Evolutionary conservation across 371 early-diverging fungal species (phyloP).

Genomic region (Lichtheimia ramosa): DNA sequence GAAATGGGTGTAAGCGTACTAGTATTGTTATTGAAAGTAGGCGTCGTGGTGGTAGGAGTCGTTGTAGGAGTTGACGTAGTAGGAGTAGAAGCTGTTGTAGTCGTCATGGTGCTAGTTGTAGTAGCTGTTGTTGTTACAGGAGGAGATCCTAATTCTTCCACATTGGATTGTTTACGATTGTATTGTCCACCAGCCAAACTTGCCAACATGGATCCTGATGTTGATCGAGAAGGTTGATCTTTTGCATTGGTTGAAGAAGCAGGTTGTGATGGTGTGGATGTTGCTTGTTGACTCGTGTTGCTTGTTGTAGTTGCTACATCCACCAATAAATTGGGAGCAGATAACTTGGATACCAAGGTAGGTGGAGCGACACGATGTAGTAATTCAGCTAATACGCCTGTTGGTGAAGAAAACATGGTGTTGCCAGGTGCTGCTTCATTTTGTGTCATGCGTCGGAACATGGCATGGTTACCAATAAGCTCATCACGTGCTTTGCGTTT

Average conservation of each 20-base stretch:
- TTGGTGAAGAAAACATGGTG: constrained; percentile 31
- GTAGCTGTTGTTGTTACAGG: constrained; percentile 5
- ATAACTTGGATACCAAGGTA: constrained; percentile 35
- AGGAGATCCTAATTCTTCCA: constrained; percentile 14
- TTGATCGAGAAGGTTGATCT: constrained; percentile 4
- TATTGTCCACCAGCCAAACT: constrained; percentile 31
- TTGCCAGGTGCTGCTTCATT: constrained; percentile 45
- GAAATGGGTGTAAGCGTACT: constrained; percentile 19
- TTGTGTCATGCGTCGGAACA: constrained; percentile 34
- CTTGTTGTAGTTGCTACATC: constrained; percentile 30
- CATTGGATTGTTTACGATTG: constrained; percentile 15
- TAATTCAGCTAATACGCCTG: constrained; percentile 36
- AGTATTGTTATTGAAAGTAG: neutral
- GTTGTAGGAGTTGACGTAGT: neutral
- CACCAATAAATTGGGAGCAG: constrained; percentile 41
- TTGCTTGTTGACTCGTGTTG: constrained; percentile 10
- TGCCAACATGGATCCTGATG: constrained; percentile 33
- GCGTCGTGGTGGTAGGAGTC: constrained; percentile 2
- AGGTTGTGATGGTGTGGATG: neutral
- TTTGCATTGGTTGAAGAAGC: too few relatives aligned
- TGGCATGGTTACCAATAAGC: constrained; percentile 24
- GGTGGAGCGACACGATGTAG: constrained; percentile 37
- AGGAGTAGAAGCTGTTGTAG: constrained; percentile 1
- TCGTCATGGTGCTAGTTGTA: neutral
- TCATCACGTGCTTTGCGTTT: constrained; percentile 16